These are phyloP conservation scores for Brassica hybrid DNA, from an alignment of 441 rosid species.

Conservation along the genomic window DNA sequence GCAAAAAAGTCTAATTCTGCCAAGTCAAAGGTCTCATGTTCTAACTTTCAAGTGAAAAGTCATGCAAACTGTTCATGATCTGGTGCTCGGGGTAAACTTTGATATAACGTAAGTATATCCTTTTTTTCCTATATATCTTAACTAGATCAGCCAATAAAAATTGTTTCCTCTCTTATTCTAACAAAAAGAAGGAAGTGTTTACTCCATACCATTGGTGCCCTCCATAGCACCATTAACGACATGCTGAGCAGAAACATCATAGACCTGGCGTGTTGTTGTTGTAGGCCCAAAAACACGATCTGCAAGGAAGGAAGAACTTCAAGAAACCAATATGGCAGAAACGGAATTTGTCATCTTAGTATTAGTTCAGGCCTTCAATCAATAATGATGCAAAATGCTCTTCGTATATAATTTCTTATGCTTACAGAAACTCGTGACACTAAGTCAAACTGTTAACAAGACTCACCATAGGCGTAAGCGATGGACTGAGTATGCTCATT, in stretches of 20 bases:
- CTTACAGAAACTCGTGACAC: slow-evolving; percentile 20
- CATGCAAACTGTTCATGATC: slow-evolving; percentile 8
- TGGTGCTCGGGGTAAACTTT: neutral
- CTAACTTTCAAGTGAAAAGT: slow-evolving; percentile 1
- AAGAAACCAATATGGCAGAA: slow-evolving; percentile 18
- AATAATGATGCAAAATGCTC: slow-evolving; percentile 4
- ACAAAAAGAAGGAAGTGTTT: neutral
- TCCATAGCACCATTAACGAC: slow-evolving; percentile 40
- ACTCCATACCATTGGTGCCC: neutral
- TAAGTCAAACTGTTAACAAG: slow-evolving; percentile 3
- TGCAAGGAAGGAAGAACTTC: slow-evolving; percentile 43
- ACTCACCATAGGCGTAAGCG: slow-evolving; percentile 94
- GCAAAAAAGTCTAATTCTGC: slow-evolving; percentile 2
- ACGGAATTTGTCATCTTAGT: neutral
- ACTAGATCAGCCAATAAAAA: neutral
- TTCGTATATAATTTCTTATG: neutral
- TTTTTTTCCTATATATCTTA: no score
- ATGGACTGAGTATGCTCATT: slow-evolving; percentile 79
- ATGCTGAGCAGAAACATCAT: slow-evolving; percentile 97
- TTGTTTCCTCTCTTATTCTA: neutral
- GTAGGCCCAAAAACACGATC: slow-evolving; percentile 99
- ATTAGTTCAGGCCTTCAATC: neutral
- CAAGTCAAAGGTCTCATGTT: slow-evolving; percentile 25
- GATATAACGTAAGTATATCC: no score
- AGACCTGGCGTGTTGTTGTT: slow-evolving; percentile 95